Base-by-base conservation (phyloP, 169 alveolate genomes). In the Babesia ovis region DNA sequence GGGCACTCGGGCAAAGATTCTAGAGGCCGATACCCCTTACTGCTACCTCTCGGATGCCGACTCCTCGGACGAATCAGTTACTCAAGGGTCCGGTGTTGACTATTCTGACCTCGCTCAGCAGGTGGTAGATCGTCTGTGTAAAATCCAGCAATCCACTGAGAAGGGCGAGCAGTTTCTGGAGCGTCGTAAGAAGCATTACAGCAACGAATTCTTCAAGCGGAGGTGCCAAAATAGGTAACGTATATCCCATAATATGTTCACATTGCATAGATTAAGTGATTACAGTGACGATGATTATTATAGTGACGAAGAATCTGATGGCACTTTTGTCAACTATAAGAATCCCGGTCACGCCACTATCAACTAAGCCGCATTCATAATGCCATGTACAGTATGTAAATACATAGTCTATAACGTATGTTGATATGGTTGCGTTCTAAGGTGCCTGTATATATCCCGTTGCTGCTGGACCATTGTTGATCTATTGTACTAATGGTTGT, bases 21-120 rank as follows among this genome's bases (percentile, higher is more conserved):
- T 85, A 46, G 95, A 91, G 69, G 91, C 87, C 22, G 79, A 85
- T 58, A 91, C 95, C n/a, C 95, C 95, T 9, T 91, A 80, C 66
- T 75, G 84, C 80, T 85, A 77, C 88, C 69, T 60, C 35, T 64
- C 70, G 67, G 86, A 77, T 22, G 60, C 61, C 23, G 81, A 71
- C 43, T 66, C 80, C n/a, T 66, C 56, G 54, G 86, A 77, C 14
- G 86, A 77, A 3, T 43, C 59, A n/a, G 23, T 35, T 45, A 32
- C 35, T 16, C 2, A 25, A 46, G 9, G 60, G 25, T 11, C 11
- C 18, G 25, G 37, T 22, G 4, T 20, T 0, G 72, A 45, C 4
- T 14, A 27, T 37, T 35, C 16, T 3, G 71, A 77, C 20, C 23
- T 77, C 4, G 70, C 61, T 4, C 58, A 62, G 62, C 57, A 77